Evolutionary conservation across 805 yeast species (phyloP), one percentile per base, ranked within the genome.

Genomic region (Ogataea chonburiensis): DNA sequence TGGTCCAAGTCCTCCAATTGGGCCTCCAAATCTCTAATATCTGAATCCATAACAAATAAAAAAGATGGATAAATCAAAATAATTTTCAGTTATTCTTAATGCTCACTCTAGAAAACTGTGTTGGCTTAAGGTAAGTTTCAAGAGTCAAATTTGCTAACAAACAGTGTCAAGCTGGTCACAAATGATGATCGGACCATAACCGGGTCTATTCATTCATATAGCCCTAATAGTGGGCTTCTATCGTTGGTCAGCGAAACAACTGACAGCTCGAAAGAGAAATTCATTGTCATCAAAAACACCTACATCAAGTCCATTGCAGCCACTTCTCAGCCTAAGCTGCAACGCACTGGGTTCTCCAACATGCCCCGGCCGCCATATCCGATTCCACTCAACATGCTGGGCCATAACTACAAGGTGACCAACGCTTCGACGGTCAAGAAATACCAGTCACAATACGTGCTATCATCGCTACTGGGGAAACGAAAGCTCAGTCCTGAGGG

Each of bases 121-220:
- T 62, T 23, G 66, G 66, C 11, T 43, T 58, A 37, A 57, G 46
- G 67, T 63, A 50, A 28, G 67, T 58, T 20, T 7, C 14, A 3
- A 24, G 5, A 18, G 12, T 11, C n/a, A 28, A 14, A 4, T 10
- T 5, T n/a, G 23, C 42, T 41, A 37, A 39, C 45, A 16, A 14
- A 11, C 23, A 71, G 78, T 49, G 84, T 85, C 40, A 75, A 68
- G 52, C 66, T 83, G 34, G 71, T 75, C 9, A 84, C 85, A 33
- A 62, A 72, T 5, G 61, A 77, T 29, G 86, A 81, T 50, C 68
- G 70, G 17, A 65, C 66, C 7, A 66, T 77, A 34, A 66, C 67
- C n/a, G 95, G 93, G 1, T 63, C 70, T 20, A 70, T 85, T 24
- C 80, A 77, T 55, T 71, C 87, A 7, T 80, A 73, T 55, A 73